These are phyloP conservation scores for Didymosphaeria variabile DNA, from an alignment of 2,329 filamentous ascomycete species.

Conservation along the genomic window DNA sequence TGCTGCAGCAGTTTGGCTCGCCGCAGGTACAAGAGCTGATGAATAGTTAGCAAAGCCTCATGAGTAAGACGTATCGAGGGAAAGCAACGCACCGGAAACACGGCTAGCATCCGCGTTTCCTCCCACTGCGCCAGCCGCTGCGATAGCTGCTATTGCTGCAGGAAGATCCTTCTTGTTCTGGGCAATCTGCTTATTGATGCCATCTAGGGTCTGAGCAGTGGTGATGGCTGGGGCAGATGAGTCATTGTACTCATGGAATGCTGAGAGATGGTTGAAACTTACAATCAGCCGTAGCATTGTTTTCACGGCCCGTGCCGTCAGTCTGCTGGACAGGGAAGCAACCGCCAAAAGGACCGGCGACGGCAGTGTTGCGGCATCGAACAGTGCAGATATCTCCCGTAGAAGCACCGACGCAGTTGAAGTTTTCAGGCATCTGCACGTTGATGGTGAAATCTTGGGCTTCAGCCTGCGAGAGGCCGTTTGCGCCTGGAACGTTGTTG, in stretches of 20 bases:
- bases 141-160: conserved; percentile 57
- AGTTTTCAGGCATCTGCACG: conserved; percentile 64
- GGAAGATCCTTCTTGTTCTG: conserved; percentile 62
- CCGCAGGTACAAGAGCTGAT: conserved; percentile 5
- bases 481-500: conserved; percentile 67
- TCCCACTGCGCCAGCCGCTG: conserved; percentile 52
- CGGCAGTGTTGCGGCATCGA: conserved; percentile 68
- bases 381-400: conserved; percentile 71
- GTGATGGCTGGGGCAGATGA: conserved; percentile 51
- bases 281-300: conserved; percentile 36
- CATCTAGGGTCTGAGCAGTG: conserved; percentile 58
- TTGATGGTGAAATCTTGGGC: conserved; percentile 66
- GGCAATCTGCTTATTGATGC: conserved; percentile 59
- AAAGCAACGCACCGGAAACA: conserved; percentile 48
- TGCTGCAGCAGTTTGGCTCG: conserved; percentile 18
- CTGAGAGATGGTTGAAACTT: conserved; percentile 24
- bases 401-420: conserved; percentile 61
- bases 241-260: conserved; percentile 20
- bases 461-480: conserved; percentile 67
- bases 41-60: neutral
- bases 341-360: conserved; percentile 70
- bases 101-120: conserved; percentile 49
- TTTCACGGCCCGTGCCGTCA: conserved; percentile 49
- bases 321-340: conserved; percentile 67
- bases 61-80: neutral